Evolutionary conservation across 164 flowering plant genomes (phyloP).

Genomic region (Kalanchoe fedtschenkoi): DNA sequence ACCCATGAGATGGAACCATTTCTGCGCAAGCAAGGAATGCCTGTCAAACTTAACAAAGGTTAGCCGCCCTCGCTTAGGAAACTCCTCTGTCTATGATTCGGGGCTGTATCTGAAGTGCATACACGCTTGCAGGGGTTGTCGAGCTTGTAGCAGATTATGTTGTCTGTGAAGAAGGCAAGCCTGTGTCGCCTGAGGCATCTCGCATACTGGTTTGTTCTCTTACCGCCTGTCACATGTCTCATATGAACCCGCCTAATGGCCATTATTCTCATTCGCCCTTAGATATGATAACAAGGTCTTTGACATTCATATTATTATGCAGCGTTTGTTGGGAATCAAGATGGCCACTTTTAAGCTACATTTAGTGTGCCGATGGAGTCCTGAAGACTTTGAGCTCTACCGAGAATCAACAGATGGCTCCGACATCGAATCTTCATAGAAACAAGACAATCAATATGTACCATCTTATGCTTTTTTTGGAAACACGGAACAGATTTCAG

Average conservation of each 20-base stretch:
- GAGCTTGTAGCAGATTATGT: conserved; percentile 81
- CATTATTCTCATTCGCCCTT: background rate
- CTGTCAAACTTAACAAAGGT: conserved; percentile 92
- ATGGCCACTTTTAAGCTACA: conserved; percentile 81
- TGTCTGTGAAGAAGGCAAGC: conserved; percentile 87
- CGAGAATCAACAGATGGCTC: conserved; percentile 48
- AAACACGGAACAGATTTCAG: too few species aligned
- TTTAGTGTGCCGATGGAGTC: conserved; percentile 67
- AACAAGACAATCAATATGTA: too few species aligned
- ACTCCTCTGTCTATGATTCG: background rate
- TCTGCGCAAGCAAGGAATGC: conserved; percentile 93
- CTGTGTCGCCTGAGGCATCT: conserved; percentile 82
- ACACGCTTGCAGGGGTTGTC: conserved; percentile 49
- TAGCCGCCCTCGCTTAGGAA: background rate
- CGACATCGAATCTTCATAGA: conserved; percentile 55
- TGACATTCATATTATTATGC: conserved; percentile 13
- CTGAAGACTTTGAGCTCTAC: conserved; percentile 73
- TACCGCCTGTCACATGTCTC: background rate
- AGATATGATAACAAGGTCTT: background rate
- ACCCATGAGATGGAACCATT: conserved; percentile 97
- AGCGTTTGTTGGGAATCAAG: conserved; percentile 69
- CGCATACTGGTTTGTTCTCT: conserved; percentile 66
- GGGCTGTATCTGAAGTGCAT: background rate
- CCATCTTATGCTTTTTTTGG: too few species aligned
- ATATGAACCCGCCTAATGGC: too few species aligned